These are phyloP conservation scores for Ustilago shanxiensis DNA, from an alignment of 1,284 basidiomycete genomes.

Conservation along the genomic window DNA sequence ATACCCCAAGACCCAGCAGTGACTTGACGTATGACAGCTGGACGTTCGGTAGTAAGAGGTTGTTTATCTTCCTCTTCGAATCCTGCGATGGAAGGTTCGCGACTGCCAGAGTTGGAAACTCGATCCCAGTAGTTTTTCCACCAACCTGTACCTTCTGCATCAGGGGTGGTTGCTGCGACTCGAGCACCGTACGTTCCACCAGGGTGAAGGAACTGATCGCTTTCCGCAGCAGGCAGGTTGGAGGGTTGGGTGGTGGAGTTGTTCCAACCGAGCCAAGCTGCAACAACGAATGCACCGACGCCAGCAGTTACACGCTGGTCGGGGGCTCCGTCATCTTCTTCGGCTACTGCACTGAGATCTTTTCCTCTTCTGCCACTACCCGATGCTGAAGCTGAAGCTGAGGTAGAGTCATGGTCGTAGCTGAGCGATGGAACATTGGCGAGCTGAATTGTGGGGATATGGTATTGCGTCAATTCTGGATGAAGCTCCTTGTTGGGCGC, in stretches of 20 bases:
- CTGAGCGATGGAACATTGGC: conserved; percentile 39
- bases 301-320: conserved; percentile 16
- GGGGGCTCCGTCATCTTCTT: conserved; percentile 12
- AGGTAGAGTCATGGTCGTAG: conserved; percentile 17
- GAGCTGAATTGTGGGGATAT: conserved; percentile 27
- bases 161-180: background rate
- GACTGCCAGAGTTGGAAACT: conserved; percentile 22
- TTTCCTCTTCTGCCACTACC: background rate
- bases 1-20: conserved; percentile 41
- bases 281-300: conserved; percentile 35
- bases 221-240: background rate
- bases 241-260: background rate
- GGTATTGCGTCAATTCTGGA: conserved; percentile 47
- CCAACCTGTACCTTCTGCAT: conserved; percentile 24
- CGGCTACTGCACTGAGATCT: conserved; percentile 18
- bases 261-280: conserved; percentile 42
- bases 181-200: background rate
- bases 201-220: conserved; percentile 4
- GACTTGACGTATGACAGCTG: conserved; percentile 36
- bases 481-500: conserved; percentile 11
- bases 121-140: conserved; percentile 47
- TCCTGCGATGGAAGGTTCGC: conserved; percentile 29
- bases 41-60: conserved; percentile 3
- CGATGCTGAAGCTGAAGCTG: background rate
- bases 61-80: conserved; percentile 21